Evolutionary conservation across 257 asterid species (phyloP), one percentile per base, ranked within the genome.

Genomic region (Solanum habrochaites): DNA sequence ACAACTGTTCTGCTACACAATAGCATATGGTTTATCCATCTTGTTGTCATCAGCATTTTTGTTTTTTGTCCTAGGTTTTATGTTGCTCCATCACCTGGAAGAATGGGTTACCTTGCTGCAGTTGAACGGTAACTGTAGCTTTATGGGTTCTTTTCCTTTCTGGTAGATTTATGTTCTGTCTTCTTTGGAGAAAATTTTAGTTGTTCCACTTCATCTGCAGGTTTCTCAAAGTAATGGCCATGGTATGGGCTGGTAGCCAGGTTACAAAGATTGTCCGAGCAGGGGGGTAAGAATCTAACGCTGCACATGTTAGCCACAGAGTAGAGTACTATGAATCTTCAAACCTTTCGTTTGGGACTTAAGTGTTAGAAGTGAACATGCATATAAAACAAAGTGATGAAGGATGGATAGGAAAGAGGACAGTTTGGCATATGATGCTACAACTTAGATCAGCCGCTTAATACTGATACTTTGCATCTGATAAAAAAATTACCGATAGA

Each of bases 161-260:
- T 66, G 86, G 83, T 66, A 16, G n/a, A 7, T 78, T 64, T 45
- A 27, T 20, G 58, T 82, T 75, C 88, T 40, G 75, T 58, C 83
- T 58, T 66, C 52, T 70, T 83, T 16, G 42, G 45, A 25, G 73
- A 32, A 7, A 70, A 78, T 87, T 81, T 81, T 74, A 83, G 67
- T 86, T 32, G 87, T 62, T 49, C 88, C 82, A 18, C 21, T 31
- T 39, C 37, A 62, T 94, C 87, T 91, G 90, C 94, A 95, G 99
- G 93, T 95, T 96, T 88, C 90, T 96, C 73, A 96, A 95, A 90
- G 91, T 94, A 88, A 87, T 96, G 96, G 99, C 95, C 89, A 94
- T 96, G 98, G 99, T 96, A 83, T 96, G 98, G 99, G 99, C 99
- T 75, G 98, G 99, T 82, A 96, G 99, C 91, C 99, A 96, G 93